These are phyloP conservation scores for Diaporthe citri DNA, from an alignment of 2,329 filamentous ascomycete species.

Conservation along the genomic window DNA sequence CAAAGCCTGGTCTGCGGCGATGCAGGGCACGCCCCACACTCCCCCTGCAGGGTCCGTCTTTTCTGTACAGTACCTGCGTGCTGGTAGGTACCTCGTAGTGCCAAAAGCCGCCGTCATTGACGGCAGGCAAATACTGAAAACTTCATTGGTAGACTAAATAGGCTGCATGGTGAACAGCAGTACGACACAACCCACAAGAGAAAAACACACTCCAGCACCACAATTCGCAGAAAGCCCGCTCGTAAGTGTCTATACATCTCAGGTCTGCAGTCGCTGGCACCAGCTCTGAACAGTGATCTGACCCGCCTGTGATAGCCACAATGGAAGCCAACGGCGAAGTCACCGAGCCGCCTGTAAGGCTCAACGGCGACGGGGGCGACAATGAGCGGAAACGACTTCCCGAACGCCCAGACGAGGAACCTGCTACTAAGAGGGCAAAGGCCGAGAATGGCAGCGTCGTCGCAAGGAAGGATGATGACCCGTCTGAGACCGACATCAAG, in stretches of 20 bases:
- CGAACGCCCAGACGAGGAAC: conserved; percentile 46
- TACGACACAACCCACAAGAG: neutral
- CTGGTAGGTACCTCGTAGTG: neutral
- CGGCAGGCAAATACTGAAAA: conserved; percentile 21
- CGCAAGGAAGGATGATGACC: conserved; percentile 63
- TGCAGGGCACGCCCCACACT: neutral
- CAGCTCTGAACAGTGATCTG: neutral
- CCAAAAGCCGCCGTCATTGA: conserved; percentile 8
- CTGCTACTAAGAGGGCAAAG: conserved; percentile 63
- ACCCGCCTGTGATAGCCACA: neutral
- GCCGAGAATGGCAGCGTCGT: conserved; percentile 41
- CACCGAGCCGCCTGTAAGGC: conserved; percentile 33
- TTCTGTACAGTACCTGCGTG: neutral
- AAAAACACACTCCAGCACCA: neutral
- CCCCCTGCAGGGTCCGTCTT: neutral
- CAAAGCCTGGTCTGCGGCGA: neutral
- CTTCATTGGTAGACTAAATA: conserved; percentile 5
- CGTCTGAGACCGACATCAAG: conserved; percentile 1
- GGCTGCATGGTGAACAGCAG: neutral
- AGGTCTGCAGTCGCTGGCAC: neutral
- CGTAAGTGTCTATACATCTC: neutral
- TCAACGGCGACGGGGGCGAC: conserved; percentile 40
- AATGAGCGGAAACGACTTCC: conserved; percentile 37
- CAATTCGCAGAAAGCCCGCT: neutral
- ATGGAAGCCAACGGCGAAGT: conserved; percentile 30